phyloP scores from a whole-genome alignment of 257 asterid genomes.

The Agastache rugosa region DNA sequence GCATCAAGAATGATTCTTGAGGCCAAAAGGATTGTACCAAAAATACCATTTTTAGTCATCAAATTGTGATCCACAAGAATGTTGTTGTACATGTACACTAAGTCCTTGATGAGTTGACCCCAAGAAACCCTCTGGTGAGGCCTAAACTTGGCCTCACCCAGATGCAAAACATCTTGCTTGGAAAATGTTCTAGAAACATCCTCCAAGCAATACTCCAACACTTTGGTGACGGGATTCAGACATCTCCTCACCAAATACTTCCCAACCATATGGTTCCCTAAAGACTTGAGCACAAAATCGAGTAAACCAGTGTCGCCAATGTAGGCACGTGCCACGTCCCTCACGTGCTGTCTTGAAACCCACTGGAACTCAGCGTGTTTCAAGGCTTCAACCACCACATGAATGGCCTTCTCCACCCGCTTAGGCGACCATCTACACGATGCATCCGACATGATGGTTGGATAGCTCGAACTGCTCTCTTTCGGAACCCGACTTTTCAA shows the following conservation, averaged over 20 bases:
- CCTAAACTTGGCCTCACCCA: constrained; percentile 45
- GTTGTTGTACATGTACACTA: constrained; percentile 53
- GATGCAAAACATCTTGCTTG: constrained; percentile 47
- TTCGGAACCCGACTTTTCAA: constrained; percentile 59
- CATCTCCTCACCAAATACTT: constrained; percentile 84
- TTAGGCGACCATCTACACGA: constrained; percentile 97
- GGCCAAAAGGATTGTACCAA: constrained; percentile 54
- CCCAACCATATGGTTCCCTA: constrained; percentile 94
- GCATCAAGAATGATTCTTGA: constrained; percentile 79
- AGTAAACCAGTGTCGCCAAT: constrained; percentile 93
- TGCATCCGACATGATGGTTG: constrained; percentile 71
- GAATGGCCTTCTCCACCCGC: constrained; percentile 92
- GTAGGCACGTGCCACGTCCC: constrained; percentile 85
- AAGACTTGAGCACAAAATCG: constrained; percentile 90
- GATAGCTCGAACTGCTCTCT: constrained; percentile 55
- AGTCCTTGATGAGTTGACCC: constrained; percentile 80
- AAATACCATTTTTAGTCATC: constrained; percentile 24
- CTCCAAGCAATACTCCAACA: constrained; percentile 84
- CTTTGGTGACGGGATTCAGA: constrained; percentile 88
- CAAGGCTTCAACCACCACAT: constrained; percentile 85
- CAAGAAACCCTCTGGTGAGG: constrained; percentile 54
- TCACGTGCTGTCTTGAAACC: constrained; percentile 89
- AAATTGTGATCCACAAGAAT: constrained; percentile 46
- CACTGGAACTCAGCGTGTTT: constrained; percentile 77
- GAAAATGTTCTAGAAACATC: constrained; percentile 67